Base-by-base conservation (phyloP, 176 grass and related monocot species). In the Leersia perrieri region DNA sequence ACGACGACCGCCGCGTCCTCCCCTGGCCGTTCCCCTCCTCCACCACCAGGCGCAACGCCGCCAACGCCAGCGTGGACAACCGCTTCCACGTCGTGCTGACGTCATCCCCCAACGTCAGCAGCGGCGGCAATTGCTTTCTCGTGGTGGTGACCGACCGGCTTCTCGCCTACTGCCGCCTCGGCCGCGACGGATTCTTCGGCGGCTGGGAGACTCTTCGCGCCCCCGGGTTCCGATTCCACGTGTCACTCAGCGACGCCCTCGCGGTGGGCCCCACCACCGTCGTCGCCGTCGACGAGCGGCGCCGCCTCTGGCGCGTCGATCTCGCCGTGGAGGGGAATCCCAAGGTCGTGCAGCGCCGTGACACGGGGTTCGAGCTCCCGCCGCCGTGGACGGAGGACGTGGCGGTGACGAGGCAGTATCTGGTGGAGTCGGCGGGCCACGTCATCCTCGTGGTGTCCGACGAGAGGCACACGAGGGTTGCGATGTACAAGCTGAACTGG, bases 21-120 rank as follows among this genome's bases (percentile, higher is more conserved):
- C 1, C 76, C 14, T 89, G 82, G 87, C 87, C 87, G 70, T 89
- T 89, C n/a, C n/a, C n/a, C n/a, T n/a, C n/a, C n/a, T n/a, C n/a
- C n/a, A n/a, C n/a, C n/a, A n/a, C n/a, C n/a, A n/a, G n/a, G n/a
- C n/a, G n/a, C n/a, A n/a, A n/a, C n/a, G n/a, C n/a, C 76, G 22
- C 47, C 3, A 1, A n/a, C n/a, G n/a, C n/a, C n/a, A n/a, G n/a
- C n/a, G 13, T 6, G 39, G 25, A n/a, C n/a, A 14, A 25, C 71
- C 63, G 55, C 31, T 85, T 89, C 77, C 87, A 70, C 71, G 76
- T 77, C 55, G 71, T 39, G 4, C 40, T 89, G 0, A 89, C 87
- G 13, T 36, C 76, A 0, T n/a, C n/a, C n/a, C n/a, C n/a, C n/a
- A n/a, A n/a, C n/a, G n/a, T n/a, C n/a, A n/a, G n/a, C n/a, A n/a